Evolutionary conservation across 2,329 filamentous ascomycete genomes (phyloP).

Genomic region (Botryotinia globosa): DNA sequence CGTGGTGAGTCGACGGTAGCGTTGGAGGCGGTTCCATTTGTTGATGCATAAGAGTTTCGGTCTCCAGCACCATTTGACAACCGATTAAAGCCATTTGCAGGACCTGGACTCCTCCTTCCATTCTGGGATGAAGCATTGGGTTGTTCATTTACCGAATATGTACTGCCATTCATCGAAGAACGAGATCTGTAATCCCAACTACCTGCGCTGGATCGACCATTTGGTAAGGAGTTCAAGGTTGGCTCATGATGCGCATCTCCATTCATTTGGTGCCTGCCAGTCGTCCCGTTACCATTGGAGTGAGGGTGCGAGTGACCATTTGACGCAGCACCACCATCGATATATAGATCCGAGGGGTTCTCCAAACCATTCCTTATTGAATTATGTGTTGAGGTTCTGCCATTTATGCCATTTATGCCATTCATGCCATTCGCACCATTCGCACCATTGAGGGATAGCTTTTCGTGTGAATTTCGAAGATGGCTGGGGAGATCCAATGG

Average conservation of each 20-base stretch:
- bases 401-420: slow-evolving; percentile 25
- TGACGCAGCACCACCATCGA: slow-evolving; percentile 24
- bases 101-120: slow-evolving; percentile 35
- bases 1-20: slow-evolving; percentile 23
- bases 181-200: slow-evolving; percentile 38
- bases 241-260: slow-evolving; percentile 41
- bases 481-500: slow-evolving; percentile 40
- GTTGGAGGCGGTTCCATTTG: slow-evolving; percentile 32
- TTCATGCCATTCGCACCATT: slow-evolving; percentile 25
- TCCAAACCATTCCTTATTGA: slow-evolving; percentile 39
- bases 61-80: slow-evolving; percentile 30
- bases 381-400: slow-evolving; percentile 32
- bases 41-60: slow-evolving; percentile 33
- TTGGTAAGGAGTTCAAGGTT: slow-evolving; percentile 59
- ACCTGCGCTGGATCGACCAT: slow-evolving; percentile 51
- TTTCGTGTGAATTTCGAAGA: slow-evolving; percentile 38
- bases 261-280: slow-evolving; percentile 30
- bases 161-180: slow-evolving; percentile 36
- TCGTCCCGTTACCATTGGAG: slow-evolving; percentile 19
- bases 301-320: neutral
- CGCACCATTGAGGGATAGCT: slow-evolving; percentile 27
- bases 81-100: slow-evolving; percentile 32
- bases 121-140: slow-evolving; percentile 33
- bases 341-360: slow-evolving; percentile 38
- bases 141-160: slow-evolving; percentile 35